A percentile compares a stretch with the other conserved stretches of the same genome.
phyloP scores from a whole-genome alignment of 495 filamentous ascomycete genomes.

The Penicillium dipodomyicola region DNA sequence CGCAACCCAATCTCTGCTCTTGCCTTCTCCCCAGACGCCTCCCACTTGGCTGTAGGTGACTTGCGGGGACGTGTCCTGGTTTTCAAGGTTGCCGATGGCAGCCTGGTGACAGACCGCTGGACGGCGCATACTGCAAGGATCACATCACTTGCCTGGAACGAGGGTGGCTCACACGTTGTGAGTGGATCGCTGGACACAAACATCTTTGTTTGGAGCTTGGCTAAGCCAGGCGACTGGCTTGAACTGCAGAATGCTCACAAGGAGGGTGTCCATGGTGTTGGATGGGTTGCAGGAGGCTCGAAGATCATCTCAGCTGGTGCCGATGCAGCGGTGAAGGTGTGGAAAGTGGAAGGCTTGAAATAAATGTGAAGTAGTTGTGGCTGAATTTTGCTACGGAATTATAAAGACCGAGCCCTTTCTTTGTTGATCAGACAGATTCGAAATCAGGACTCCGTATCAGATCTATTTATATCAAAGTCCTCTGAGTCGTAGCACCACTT shows the following conservation, averaged over 20 bases:
- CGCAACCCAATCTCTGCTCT: constrained; percentile 52
- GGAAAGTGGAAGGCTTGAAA: constrained; percentile 68
- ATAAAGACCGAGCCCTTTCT: background rate
- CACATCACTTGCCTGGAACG: constrained; percentile 79
- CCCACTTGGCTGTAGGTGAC: constrained; percentile 75
- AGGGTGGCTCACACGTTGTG: constrained; percentile 68
- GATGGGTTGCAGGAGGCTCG: constrained; percentile 68
- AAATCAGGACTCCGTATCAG: background rate
- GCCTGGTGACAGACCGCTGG: constrained; percentile 66
- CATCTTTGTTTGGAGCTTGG: constrained; percentile 86
- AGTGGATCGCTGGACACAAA: constrained; percentile 88
- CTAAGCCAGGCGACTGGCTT: constrained; percentile 74
- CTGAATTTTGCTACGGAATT: background rate
- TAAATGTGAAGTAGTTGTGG: constrained; percentile 21
- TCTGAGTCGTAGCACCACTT: background rate
- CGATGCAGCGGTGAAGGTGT: constrained; percentile 88
- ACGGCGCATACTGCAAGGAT: constrained; percentile 87
- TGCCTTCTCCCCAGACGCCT: constrained; percentile 73
- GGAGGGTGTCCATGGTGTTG: constrained; percentile 87
- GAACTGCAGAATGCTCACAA: constrained; percentile 85
- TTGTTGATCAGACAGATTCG: background rate
- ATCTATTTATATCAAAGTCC: background rate
- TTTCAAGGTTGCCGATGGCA: constrained; percentile 54
- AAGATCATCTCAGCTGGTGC: constrained; percentile 77
- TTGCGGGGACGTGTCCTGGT: constrained; percentile 81